Base-by-base conservation (phyloP, 1,139 yeast genomes). In the Nadsonia starkeyi-henricii region DNA sequence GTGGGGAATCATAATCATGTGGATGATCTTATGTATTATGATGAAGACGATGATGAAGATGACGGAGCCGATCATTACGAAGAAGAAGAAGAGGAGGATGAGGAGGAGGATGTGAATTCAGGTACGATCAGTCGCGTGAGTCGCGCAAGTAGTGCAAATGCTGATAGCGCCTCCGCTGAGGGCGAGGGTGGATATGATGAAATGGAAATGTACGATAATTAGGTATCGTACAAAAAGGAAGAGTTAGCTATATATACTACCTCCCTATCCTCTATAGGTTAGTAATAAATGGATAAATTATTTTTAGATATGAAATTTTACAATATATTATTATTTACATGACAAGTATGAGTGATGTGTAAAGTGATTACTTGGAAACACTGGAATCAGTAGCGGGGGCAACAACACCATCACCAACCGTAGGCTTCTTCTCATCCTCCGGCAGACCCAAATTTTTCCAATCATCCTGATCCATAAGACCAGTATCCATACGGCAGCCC, bases 391-490 rank as follows among this genome's bases (percentile, higher is more conserved):
- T 15, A 33, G 39, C 39, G 39, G 39, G 17, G 12, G 39, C 9
- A 33, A 15, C 39, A 15, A 33, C 39, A 15, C 17, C 17, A 33
- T 8, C 17, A 23, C 8, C 28, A 23, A 5, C 28, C 28, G 28
- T 23, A 41, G 52, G 55, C 50, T 48, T 45, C 17, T 58, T 57
- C 53, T 62, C 65, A 55, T 80, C 86, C 1, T 77, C 83, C 1
- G 96, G 95, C 45, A 88, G 70, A 0, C 96, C 96, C 47, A 88
- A 68, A 49, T 85, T 79, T 47, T 76, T 78, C 96, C 96, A 88
- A 26, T 77, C 80, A 46, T 85, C 86, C 54, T 70, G 63, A 33
- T 81, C 94, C 96, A 88, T 88, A 47, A 88, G 69, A 50, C 85
- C 83, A 62, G 88, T 73, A 48, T 85, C 88, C 97, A 91, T 91